Evolutionary conservation across 306 rosid species (phyloP), one percentile per base, ranked within the genome.

Genomic region (Lathyrus sativus): DNA sequence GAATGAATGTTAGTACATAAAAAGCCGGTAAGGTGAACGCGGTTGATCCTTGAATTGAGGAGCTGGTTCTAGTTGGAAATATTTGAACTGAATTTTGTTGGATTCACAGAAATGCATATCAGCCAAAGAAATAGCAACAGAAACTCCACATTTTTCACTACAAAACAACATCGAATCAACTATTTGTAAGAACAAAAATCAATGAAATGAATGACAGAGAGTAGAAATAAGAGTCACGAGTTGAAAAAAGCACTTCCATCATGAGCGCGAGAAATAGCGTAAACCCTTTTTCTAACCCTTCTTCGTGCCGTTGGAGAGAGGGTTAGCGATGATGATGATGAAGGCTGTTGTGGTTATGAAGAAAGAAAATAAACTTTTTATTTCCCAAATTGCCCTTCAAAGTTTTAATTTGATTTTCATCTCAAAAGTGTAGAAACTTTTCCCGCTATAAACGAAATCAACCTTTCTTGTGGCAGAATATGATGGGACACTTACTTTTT

Each of bases 51-150:
- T 46, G 15, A 33, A 5, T 6, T 6, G 0, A 33, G 8, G 38
- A 33, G 38, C 8, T 33, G 38, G 38, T 33, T 5, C 8, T 33
- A 9, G 38, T 33, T 33, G 38, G 2, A 33, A 6, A 33, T 5
- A 5, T 6, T 84, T 82, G 15, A 72, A 48, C 9, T 62, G 67
- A 64, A 74, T 78, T 29, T 62, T 63, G 7, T 62, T 63, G 9
- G 50, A 11, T 11, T 82, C 82, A 70, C 89, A 84, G 31, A 72
- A 78, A 43, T 86, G 96, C 82, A 82, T 76, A 71, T 72, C 89
- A 67, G 78, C 78, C 82, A 86, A 67, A 9, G 85, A 75, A 70
- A 82, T 15, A 13, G 85, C 81, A 75, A 86, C 78, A 2, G 83
- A 84, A 2, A 68, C 48, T 9, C 81, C 89, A 49, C 91, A 82